phyloP scores from a whole-genome alignment of 148 eudicot species.

The Rhododendron williamsianum region DNA sequence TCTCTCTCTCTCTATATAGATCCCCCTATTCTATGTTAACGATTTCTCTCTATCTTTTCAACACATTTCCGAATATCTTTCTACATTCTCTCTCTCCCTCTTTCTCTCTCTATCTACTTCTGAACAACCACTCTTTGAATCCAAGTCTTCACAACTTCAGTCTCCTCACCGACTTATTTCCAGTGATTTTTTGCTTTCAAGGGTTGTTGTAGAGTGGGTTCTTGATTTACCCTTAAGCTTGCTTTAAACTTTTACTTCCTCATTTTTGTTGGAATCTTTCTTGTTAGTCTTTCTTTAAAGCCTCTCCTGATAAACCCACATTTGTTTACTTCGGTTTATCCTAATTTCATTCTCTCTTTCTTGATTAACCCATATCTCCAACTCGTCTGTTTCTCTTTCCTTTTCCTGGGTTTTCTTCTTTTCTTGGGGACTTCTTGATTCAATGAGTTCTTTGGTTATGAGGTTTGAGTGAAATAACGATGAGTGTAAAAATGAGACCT shows the following conservation, averaged over 20 bases:
- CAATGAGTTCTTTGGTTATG: slow-evolving; percentile 9
- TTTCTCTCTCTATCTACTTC: slow-evolving; percentile 13
- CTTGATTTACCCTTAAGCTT: slow-evolving; percentile 26
- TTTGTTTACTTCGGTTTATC: neutral
- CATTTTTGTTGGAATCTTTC: neutral
- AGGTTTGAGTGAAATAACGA: slow-evolving; percentile 10
- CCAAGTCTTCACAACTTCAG: slow-evolving; percentile 39
- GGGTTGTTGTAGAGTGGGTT: slow-evolving; percentile 20
- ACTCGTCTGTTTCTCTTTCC: neutral
- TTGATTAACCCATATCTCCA: slow-evolving; percentile 9
- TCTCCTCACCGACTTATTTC: slow-evolving; percentile 16
- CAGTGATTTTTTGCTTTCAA: slow-evolving; percentile 9
- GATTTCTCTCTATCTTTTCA: neutral
- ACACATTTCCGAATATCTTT: neutral
- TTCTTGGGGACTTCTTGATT: neutral
- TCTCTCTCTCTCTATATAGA: neutral
- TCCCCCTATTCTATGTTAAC: neutral
- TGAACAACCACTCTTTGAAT: slow-evolving; percentile 53
- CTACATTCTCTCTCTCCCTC: slow-evolving; percentile 4
- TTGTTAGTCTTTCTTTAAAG: slow-evolving; percentile 2
- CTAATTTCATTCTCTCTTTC: neutral
- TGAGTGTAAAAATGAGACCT: slow-evolving; percentile 33
- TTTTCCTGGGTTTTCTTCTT: neutral
- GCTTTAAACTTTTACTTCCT: neutral
- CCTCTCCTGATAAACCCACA: slow-evolving; percentile 5